A percentile compares a stretch with the other conserved stretches of the same genome.
These are phyloP conservation scores for Paragyromitra xinjiangensis DNA, from an alignment of 495 filamentous ascomycete genomes.

Conservation along the genomic window DNA sequence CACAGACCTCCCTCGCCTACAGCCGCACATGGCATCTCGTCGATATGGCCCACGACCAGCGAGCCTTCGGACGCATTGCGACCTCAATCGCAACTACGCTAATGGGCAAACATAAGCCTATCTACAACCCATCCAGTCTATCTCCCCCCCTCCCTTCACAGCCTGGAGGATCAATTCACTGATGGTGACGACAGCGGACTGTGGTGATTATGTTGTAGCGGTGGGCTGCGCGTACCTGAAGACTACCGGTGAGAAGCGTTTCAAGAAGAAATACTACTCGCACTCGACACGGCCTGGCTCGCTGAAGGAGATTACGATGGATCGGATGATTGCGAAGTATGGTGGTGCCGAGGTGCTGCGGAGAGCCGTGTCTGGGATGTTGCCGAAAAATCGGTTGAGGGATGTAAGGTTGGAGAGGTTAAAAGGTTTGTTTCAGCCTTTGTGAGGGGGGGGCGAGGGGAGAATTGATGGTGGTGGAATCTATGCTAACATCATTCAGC, in stretches of 20 bases:
- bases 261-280: slow-evolving; percentile 92
- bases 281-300: slow-evolving; percentile 91
- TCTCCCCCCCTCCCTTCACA: slow-evolving; percentile 61
- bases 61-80: slow-evolving; percentile 86
- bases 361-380: slow-evolving; percentile 92
- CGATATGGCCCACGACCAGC: slow-evolving; percentile 73
- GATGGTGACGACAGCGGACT: slow-evolving; percentile 77
- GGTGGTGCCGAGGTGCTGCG: slow-evolving; percentile 93
- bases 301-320: slow-evolving; percentile 90
- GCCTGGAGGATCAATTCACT: slow-evolving; percentile 79
- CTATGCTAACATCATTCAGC: slow-evolving; percentile 62
- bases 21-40: slow-evolving; percentile 91
- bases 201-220: slow-evolving; percentile 98
- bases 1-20: slow-evolving; percentile 93
- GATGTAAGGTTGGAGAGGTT: slow-evolving; percentile 85
- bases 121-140: slow-evolving; percentile 78
- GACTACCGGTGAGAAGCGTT: slow-evolving; percentile 88
- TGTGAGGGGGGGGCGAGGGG: background rate
- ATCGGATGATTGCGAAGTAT: slow-evolving; percentile 89
- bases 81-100: slow-evolving; percentile 88
- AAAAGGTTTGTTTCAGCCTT: slow-evolving; percentile 69
- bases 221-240: slow-evolving; percentile 85
- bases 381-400: slow-evolving; percentile 94
- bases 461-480: background rate
- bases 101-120: slow-evolving; percentile 99